Base-by-base conservation (phyloP, 108 stramenopile species). In the Nannochloropsis oceanica region DNA sequence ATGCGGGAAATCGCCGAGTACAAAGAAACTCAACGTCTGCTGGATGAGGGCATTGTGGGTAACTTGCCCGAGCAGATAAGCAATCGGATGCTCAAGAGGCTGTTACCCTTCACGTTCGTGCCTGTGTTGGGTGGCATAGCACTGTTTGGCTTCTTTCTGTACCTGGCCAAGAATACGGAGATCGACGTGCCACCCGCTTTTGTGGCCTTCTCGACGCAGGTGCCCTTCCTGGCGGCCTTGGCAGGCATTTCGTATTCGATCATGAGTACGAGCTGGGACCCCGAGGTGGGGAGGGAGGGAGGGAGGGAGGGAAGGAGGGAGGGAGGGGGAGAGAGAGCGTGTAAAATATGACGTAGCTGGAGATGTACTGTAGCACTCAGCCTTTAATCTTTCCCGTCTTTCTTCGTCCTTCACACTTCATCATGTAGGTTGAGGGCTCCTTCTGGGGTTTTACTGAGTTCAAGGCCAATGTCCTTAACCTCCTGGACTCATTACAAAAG, bases 181-280 rank as follows among this genome's bases (percentile, higher is more conserved):
- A 50, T 80, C 34, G 27, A 79, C 42, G 26, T 79, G 27, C 43
- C 14, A 25, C 80, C 80, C 27, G 81, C 81, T 27, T 42, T 84
- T 42, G 87, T 88, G 87, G 87, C 87, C 42, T 82, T 81, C 50
- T 79, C 87, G 8, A 88, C 87, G 20, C 87, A 88, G 43, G 84
- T 81, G 59, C 87, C 87, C 44, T 88, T 88, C 44, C 24, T 79
- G 13, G 43, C 84, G 18, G 84, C 84, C 9, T 80, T 88, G 22
- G 8, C 44, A 81, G 87, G 87, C 26, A 88, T 88, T 50, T 85
- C 87, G 43, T 88, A 88, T 84, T 84, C 84, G 26, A 85, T 88
- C 27, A 27, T 88, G 42, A 85, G 84, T 20, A 81, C 87, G 9
- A 82, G 81, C 81, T 88, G 87, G 87, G 87, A 88, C 81, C 84